Conservation (phyloP, 768 basidiomycete species). For the Mycena sanguinolenta region DNA sequence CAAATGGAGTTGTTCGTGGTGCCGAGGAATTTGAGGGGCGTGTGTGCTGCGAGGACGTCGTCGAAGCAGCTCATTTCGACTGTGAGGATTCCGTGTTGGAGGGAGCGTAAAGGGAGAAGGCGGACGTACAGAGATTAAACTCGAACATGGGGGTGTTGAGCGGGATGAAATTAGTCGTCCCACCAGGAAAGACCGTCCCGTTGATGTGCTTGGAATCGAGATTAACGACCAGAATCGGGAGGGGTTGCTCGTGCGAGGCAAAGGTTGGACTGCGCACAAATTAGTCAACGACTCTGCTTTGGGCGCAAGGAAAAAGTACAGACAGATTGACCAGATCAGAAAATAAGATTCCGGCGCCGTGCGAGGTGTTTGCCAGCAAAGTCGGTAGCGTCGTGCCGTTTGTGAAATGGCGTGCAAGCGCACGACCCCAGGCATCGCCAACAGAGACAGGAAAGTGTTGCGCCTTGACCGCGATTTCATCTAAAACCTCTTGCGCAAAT, state of each 20-base stretch:
- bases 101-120: neutral
- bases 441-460: constrained; percentile 52
- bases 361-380: constrained; percentile 43
- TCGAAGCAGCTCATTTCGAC: constrained; percentile 59
- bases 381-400: constrained; percentile 52
- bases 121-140: constrained; percentile 47
- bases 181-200: constrained; percentile 37
- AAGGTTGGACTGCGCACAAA: constrained; percentile 46
- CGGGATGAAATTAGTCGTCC: constrained; percentile 45
- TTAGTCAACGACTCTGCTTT: constrained; percentile 7
- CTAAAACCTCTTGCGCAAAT: constrained; percentile 37
- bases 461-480: constrained; percentile 46
- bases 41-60: constrained; percentile 59
- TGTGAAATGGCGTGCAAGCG: constrained; percentile 35
- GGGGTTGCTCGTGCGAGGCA: constrained; percentile 49
- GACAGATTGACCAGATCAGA: constrained; percentile 50
- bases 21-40: constrained; percentile 60
- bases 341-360: constrained; percentile 52
- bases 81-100: constrained; percentile 25
- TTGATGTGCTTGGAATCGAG: constrained; percentile 44
- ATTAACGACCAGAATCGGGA: constrained; percentile 54
- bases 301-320: constrained; percentile 28
- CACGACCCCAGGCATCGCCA: constrained; percentile 36
- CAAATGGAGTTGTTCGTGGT: constrained; percentile 49
- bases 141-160: constrained; percentile 50